phyloP scores from a whole-genome alignment of 108 stramenopile species.

The Fistulifera solaris region DNA sequence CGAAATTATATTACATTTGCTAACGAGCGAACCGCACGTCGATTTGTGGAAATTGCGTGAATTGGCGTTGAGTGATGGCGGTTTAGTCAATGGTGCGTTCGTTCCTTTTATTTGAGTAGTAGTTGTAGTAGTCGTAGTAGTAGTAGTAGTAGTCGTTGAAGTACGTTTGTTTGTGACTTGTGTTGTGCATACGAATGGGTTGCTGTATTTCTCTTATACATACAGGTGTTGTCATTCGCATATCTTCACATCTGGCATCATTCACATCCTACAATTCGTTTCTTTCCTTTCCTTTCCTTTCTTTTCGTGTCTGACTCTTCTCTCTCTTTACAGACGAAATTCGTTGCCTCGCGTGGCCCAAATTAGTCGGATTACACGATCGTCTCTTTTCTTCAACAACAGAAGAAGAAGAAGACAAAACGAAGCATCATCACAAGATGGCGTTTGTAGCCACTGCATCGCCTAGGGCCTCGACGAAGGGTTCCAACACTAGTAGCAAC shows the following conservation, averaged over 20 bases:
- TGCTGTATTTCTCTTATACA: too few relatives aligned
- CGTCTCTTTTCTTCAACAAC: constrained; percentile 1
- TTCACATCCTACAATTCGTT: too few relatives aligned
- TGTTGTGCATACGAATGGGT: background rate
- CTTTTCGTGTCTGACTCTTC: background rate
- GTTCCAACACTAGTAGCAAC: too few relatives aligned
- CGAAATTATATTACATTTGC: too few relatives aligned
- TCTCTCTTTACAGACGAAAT: constrained; percentile 43
- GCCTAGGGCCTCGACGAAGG: too few relatives aligned
- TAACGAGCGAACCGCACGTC: constrained; percentile 40
- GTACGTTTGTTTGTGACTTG: too few relatives aligned
- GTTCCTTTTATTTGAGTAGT: too few relatives aligned
- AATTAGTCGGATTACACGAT: constrained; percentile 47
- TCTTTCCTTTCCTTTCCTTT: background rate
- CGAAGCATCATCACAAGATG: too few relatives aligned
- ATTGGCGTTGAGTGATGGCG: constrained; percentile 65
- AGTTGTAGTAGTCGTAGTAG: too few relatives aligned
- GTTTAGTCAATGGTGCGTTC: constrained; percentile 69
- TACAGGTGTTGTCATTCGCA: too few relatives aligned
- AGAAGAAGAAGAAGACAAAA: background rate
- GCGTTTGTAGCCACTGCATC: too few relatives aligned
- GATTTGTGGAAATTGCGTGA: constrained; percentile 79
- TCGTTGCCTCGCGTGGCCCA: constrained; percentile 78
- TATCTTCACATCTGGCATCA: too few relatives aligned
- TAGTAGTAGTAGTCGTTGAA: background rate